These are phyloP conservation scores for Oryza meyeriana DNA, from an alignment of 176 grass and related monocot species.

Conservation along the genomic window DNA sequence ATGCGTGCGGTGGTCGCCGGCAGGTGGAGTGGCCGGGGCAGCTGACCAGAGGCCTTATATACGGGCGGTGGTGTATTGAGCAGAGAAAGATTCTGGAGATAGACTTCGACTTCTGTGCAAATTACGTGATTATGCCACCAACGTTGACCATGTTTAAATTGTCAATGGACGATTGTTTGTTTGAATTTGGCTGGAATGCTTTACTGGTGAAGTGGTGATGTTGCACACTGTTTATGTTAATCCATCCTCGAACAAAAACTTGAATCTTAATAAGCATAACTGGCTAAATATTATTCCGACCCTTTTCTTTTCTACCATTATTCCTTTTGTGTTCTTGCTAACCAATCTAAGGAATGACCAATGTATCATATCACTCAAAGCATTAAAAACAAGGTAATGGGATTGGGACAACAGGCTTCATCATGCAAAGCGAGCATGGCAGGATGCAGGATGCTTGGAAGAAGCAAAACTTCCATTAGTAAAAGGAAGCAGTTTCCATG, in stretches of 20 bases:
- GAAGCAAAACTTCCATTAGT: conserved; percentile 34
- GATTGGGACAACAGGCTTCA: neutral
- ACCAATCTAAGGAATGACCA: neutral
- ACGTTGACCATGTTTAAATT: neutral
- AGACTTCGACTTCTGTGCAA: neutral
- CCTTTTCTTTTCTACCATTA: neutral
- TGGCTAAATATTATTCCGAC: neutral
- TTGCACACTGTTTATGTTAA: neutral
- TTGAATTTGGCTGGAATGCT: neutral
- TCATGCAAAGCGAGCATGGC: neutral
- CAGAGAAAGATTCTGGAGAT: neutral
- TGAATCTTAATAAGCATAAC: neutral
- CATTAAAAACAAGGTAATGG: neutral
- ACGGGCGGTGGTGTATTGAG: conserved; percentile 7
- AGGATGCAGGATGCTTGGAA: conserved; percentile 26
- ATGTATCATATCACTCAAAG: neutral
- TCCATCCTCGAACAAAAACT: neutral
- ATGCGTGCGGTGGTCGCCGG: neutral
- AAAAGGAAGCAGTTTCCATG: conserved; percentile 60
- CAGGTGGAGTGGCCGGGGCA: neutral
- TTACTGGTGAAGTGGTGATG: neutral
- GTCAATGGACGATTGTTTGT: neutral
- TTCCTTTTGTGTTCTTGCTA: neutral
- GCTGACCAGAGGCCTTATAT: neutral
- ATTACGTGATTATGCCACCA: neutral